A percentile compares a stretch with the other conserved stretches of the same genome.
Conservation (phyloP, 1,284 basidiomycete species). For the Apiotrichum akiyoshidainum region DNA sequence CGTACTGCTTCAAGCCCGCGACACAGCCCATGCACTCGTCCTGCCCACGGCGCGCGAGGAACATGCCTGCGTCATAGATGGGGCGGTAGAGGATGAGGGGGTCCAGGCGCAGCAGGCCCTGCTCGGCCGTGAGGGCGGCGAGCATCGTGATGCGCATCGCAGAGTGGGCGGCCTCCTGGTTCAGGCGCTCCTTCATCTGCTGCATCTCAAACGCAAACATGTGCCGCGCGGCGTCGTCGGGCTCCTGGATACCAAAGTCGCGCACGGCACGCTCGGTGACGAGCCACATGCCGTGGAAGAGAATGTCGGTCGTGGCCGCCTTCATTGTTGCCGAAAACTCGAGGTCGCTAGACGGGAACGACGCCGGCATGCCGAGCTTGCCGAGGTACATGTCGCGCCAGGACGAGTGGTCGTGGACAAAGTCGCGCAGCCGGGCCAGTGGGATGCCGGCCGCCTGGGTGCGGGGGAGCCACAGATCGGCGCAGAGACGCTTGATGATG, state of each 20-base stretch:
- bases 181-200: conserved; percentile 63
- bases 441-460: conserved; percentile 73
- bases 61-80: conserved; percentile 72
- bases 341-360: conserved; percentile 62
- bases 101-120: conserved; percentile 65
- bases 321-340: conserved; percentile 79
- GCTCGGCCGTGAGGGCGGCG: conserved; percentile 73
- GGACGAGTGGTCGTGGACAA: conserved; percentile 62
- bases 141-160: conserved; percentile 72
- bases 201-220: conserved; percentile 57
- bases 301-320: conserved; percentile 75
- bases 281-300: conserved; percentile 81
- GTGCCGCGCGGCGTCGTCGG: conserved; percentile 11
- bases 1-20: conserved; percentile 79
- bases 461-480: conserved; percentile 70
- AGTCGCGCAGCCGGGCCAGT: conserved; percentile 59
- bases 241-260: conserved; percentile 74
- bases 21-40: conserved; percentile 78
- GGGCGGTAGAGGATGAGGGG: conserved; percentile 74
- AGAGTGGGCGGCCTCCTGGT: conserved; percentile 75
- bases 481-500: conserved; percentile 71
- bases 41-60: conserved; percentile 75
- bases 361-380: conserved; percentile 75
- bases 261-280: conserved; percentile 57
- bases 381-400: conserved; percentile 75